Evolutionary conservation across 2,329 filamentous ascomycete genomes (phyloP).

Genomic region (Aspergillaceae sp.): DNA sequence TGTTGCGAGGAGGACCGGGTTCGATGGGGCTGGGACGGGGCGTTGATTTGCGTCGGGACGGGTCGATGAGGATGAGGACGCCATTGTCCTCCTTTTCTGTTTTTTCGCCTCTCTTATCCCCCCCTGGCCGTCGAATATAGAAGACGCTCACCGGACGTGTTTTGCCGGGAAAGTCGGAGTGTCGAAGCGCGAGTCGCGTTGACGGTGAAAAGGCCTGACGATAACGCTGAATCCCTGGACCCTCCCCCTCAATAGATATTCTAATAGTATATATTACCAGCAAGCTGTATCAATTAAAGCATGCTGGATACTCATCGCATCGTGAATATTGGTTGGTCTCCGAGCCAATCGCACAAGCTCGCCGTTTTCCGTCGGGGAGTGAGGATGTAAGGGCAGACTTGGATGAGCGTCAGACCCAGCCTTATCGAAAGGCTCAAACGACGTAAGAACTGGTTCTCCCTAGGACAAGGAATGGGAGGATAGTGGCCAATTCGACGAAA

Average conservation of each 20-base stretch:
- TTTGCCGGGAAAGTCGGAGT: too few species aligned
- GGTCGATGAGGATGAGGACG: slow-evolving; percentile 16
- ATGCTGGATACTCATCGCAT: slow-evolving; percentile 11
- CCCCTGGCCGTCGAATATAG: background rate
- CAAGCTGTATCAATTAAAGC: slow-evolving; percentile 9
- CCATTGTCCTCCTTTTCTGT: slow-evolving; percentile 12
- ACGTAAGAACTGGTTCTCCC: background rate
- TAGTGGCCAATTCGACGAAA: background rate
- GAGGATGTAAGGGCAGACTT: background rate
- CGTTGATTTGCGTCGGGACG: slow-evolving; percentile 12
- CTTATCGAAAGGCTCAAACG: background rate
- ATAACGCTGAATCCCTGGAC: background rate
- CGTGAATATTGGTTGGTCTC: slow-evolving; percentile 2
- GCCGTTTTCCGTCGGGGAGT: background rate
- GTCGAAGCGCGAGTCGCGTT: background rate
- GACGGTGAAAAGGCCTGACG: background rate
- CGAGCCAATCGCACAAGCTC: background rate
- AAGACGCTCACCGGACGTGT: too few species aligned
- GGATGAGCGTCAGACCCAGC: too few species aligned
- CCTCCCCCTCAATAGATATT: background rate
- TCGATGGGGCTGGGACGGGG: slow-evolving; percentile 32
- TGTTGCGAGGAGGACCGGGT: slow-evolving; percentile 44
- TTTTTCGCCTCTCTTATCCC: background rate
- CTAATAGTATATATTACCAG: background rate
- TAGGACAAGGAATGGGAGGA: too few species aligned